A percentile compares a stretch with the other conserved stretches of the same genome.
These are phyloP conservation scores for Calocera cornea DNA, from an alignment of 768 basidiomycete genomes.

Conservation along the genomic window DNA sequence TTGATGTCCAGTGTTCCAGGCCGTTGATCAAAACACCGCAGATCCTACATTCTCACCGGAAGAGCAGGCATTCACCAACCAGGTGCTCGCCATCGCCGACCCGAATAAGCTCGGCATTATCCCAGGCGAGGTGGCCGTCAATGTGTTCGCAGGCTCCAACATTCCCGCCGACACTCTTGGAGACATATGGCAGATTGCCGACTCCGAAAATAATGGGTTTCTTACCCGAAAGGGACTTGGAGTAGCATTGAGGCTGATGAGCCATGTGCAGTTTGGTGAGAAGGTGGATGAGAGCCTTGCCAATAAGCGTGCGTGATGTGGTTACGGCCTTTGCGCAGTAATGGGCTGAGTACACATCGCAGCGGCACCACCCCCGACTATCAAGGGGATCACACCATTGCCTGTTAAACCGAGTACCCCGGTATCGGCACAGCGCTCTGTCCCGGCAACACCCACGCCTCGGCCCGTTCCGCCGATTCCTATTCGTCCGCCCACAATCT, in stretches of 20 bases:
- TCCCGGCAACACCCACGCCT: neutral
- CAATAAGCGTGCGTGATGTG: slow-evolving; percentile 46
- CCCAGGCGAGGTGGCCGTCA: slow-evolving; percentile 83
- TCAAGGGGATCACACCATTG: slow-evolving; percentile 47
- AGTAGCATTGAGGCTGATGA: slow-evolving; percentile 79
- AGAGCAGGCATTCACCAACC: slow-evolving; percentile 48
- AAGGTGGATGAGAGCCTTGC: slow-evolving; percentile 47
- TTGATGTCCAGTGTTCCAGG: neutral
- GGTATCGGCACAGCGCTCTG: slow-evolving; percentile 14
- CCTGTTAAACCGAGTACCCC: slow-evolving; percentile 45
- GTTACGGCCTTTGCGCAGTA: neutral
- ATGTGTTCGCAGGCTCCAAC: slow-evolving; percentile 70
- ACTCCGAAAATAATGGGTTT: slow-evolving; percentile 87
- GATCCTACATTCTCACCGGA: slow-evolving; percentile 20
- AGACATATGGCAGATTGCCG: slow-evolving; percentile 87
- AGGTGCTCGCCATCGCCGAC: slow-evolving; percentile 62
- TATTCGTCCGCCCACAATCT: slow-evolving; percentile 49
- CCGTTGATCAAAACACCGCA: neutral
- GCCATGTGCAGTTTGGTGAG: slow-evolving; percentile 81
- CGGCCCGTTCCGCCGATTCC: slow-evolving; percentile 31
- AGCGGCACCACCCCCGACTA: slow-evolving; percentile 77
- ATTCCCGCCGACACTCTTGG: slow-evolving; percentile 66
- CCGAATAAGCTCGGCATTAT: slow-evolving; percentile 67
- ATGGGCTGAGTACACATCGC: slow-evolving; percentile 9
- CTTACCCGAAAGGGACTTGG: slow-evolving; percentile 79